A percentile compares a stretch with the other conserved stretches of the same genome.
These are phyloP conservation scores for Ganoderma boninense DNA, from an alignment of 1,284 basidiomycete genomes.

Conservation along the genomic window DNA sequence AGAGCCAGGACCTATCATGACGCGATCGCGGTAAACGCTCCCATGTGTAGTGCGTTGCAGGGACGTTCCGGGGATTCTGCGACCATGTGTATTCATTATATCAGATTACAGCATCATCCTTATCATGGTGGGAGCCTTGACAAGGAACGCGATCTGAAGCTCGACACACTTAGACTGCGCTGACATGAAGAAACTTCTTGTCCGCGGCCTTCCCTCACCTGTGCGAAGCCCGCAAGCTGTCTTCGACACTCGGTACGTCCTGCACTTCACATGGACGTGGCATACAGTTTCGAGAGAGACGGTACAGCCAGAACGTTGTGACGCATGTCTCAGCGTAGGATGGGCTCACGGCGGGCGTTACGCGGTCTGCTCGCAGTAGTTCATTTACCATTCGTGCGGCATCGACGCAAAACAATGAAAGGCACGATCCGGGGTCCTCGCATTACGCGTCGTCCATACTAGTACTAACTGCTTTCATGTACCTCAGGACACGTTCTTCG, in stretches of 20 bases:
- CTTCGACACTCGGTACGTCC: constrained; percentile 26
- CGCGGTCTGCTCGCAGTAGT: constrained; percentile 27
- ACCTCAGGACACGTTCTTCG: constrained; percentile 16
- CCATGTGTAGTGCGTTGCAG: constrained; percentile 16
- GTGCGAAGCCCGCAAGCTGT: constrained; percentile 11
- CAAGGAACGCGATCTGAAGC: constrained; percentile 14
- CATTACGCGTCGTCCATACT: constrained; percentile 23
- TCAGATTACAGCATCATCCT: constrained; percentile 26
- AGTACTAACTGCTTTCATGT: constrained; percentile 23
- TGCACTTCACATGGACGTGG: constrained; percentile 32
- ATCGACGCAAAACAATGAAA: constrained; percentile 18
- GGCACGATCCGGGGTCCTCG: constrained; percentile 28
- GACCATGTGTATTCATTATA: constrained; percentile 25
- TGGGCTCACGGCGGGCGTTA: constrained; percentile 24
- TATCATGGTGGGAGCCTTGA: constrained; percentile 25
- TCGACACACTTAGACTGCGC: constrained; percentile 26
- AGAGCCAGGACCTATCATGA: constrained; percentile 46
- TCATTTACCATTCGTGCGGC: constrained; percentile 25
- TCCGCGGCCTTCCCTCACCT: constrained; percentile 22
- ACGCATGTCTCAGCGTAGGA: constrained; percentile 24
- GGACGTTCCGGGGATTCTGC: constrained; percentile 14
- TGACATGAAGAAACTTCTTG: constrained; percentile 17
- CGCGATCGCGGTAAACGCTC: constrained; percentile 11
- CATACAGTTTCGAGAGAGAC: constrained; percentile 22
- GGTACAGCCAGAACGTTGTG: constrained; percentile 23